phyloP scores from a whole-genome alignment of 352 stramenopile species.

The Pythium sp. region DNA sequence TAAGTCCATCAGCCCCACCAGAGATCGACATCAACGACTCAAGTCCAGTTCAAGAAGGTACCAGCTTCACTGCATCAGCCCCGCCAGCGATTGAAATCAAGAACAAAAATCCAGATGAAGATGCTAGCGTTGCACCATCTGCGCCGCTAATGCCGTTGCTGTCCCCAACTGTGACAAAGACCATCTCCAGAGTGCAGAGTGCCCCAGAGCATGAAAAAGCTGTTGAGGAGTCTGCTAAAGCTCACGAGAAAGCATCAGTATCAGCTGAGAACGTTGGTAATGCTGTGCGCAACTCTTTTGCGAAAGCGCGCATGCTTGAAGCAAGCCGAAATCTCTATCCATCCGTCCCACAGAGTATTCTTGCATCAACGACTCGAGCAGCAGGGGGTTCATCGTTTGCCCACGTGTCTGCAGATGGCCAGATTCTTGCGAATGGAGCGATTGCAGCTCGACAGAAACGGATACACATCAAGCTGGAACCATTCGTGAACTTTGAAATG shows the following conservation, averaged over 20 bases:
- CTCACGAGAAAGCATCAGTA: slow-evolving; percentile 21
- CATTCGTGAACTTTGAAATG: slow-evolving; percentile 83
- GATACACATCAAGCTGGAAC: slow-evolving; percentile 75
- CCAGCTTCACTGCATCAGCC: slow-evolving; percentile 9
- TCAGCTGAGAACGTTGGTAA: slow-evolving; percentile 28
- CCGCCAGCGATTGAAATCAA: slow-evolving; percentile 5
- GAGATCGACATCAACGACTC: slow-evolving; percentile 23
- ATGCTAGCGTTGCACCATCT: not conserved
- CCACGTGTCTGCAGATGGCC: slow-evolving; percentile 19
- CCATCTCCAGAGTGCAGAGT: slow-evolving; percentile 21
- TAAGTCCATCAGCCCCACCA: slow-evolving; percentile 28
- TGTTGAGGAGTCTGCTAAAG: slow-evolving; percentile 9
- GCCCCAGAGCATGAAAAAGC: not conserved
- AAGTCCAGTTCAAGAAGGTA: slow-evolving; percentile 9
- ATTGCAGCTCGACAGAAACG: slow-evolving; percentile 27
- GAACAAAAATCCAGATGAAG: no score
- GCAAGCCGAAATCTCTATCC: slow-evolving; percentile 42
- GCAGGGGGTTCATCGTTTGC: slow-evolving; percentile 10
- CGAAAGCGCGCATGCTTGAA: slow-evolving; percentile 38
- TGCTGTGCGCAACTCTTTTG: slow-evolving; percentile 45
- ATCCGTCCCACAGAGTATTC: slow-evolving; percentile 20
- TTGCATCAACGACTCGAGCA: slow-evolving; percentile 1
- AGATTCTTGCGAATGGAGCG: slow-evolving; percentile 29
- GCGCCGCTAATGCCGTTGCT: slow-evolving; percentile 39
- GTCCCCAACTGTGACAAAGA: slow-evolving; percentile 44